A percentile compares a stretch with the other conserved stretches of the same genome.
phyloP scores from a whole-genome alignment of 305 asterid genomes.

The Fraxinus floribunda region DNA sequence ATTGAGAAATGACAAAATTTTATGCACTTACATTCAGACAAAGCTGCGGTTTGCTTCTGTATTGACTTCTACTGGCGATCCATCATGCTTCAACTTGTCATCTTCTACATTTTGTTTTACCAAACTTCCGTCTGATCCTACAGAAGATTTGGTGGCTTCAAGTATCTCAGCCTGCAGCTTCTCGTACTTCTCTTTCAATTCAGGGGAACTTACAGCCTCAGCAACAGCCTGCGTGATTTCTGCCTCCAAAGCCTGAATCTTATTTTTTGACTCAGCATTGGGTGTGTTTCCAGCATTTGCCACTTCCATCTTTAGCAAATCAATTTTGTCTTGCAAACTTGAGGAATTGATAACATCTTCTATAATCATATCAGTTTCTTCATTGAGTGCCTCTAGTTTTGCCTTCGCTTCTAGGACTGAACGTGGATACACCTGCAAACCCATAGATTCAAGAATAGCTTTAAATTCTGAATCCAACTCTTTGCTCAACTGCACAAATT shows the following conservation, averaged over 20 bases:
- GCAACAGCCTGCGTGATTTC: slow-evolving; percentile 55
- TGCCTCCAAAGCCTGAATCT: slow-evolving; percentile 52
- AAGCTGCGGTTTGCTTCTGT: slow-evolving; percentile 32
- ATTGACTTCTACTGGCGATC: slow-evolving; percentile 32
- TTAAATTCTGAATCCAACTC: slow-evolving; percentile 54
- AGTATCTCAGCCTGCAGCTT: slow-evolving; percentile 46
- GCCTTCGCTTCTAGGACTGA: slow-evolving; percentile 30
- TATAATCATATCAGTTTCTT: slow-evolving; percentile 44
- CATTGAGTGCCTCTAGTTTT: slow-evolving; percentile 43
- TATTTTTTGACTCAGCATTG: slow-evolving; percentile 43
- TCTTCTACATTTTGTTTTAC: slow-evolving; percentile 16
- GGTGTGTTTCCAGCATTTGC: slow-evolving; percentile 51
- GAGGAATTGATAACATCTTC: slow-evolving; percentile 51
- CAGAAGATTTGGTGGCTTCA: slow-evolving; percentile 38
- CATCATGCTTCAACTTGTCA: slow-evolving; percentile 22
- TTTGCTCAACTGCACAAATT: slow-evolving; percentile 44
- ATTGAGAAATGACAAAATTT: slow-evolving; percentile 1
- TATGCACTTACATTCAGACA: slow-evolving; percentile 35
- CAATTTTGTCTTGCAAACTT: slow-evolving; percentile 64
- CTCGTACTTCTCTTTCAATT: slow-evolving; percentile 51
- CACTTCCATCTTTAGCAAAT: slow-evolving; percentile 55
- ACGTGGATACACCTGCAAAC: slow-evolving; percentile 44
- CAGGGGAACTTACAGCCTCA: slow-evolving; percentile 43
- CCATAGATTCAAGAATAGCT: slow-evolving; percentile 47
- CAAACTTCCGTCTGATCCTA: slow-evolving; percentile 53